Percentiles rank a stretch among this genome's conserved stretches.
Evolutionary conservation across 2,329 filamentous ascomycete genomes (phyloP).

Genomic region (Cordyceps tenuipes): DNA sequence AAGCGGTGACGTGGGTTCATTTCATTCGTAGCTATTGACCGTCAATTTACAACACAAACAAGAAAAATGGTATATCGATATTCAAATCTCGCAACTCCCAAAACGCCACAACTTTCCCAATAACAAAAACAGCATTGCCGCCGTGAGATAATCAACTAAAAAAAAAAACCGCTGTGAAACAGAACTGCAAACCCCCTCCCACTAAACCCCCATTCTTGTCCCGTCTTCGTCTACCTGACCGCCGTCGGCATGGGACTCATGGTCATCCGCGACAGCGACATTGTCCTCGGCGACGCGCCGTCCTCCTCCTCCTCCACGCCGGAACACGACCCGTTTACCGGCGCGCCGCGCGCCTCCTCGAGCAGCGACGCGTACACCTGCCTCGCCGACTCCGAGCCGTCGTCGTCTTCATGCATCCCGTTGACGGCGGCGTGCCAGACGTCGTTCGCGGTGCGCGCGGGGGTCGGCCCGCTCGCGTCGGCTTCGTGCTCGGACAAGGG

Average conservation of each 20-base stretch:
- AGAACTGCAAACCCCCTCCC: background rate
- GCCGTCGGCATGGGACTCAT: conserved; percentile 24
- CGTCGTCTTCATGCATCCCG: conserved; percentile 20
- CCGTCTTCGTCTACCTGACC: conserved; percentile 16
- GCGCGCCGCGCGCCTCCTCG: conserved; percentile 32
- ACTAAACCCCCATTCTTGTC: background rate
- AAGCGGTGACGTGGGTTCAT: background rate
- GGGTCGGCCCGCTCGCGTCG: conserved; percentile 18
- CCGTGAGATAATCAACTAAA: background rate
- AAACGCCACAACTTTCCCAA: background rate
- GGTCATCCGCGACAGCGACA: conserved; percentile 56
- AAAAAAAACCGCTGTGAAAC: background rate
- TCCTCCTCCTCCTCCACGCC: conserved; percentile 34
- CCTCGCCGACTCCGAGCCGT: conserved; percentile 35
- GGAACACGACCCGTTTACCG: conserved; percentile 16
- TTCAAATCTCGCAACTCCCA: background rate
- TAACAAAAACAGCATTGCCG: background rate
- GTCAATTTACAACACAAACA: background rate
- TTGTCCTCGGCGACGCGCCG: conserved; percentile 45
- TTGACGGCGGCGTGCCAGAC: conserved; percentile 15
- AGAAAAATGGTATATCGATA: conserved; percentile 2
- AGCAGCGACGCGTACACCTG: conserved; percentile 45
- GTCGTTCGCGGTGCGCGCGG: background rate
- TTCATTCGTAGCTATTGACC: background rate
- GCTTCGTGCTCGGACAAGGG: conserved; percentile 34